phyloP scores from a whole-genome alignment of 148 eudicot genomes.

The Dianthus caryophyllus region DNA sequence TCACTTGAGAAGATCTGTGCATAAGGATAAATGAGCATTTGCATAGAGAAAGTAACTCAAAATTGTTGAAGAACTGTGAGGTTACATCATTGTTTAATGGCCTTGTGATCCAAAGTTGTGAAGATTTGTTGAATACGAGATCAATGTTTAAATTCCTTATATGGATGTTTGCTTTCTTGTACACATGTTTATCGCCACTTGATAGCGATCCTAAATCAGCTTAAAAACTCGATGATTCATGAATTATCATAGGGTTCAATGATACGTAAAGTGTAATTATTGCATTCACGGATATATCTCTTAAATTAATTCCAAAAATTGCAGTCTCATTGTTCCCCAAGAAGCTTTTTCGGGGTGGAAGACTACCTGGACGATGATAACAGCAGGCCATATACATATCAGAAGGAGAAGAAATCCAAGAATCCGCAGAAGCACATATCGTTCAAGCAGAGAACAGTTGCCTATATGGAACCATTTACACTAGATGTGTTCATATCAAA shows the following conservation, averaged over 20 bases:
- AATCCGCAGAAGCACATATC: conserved; percentile 83
- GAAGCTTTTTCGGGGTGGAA: conserved; percentile 98
- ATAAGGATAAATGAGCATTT: too few species aligned
- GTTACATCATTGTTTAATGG: too few species aligned
- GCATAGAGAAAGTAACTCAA: too few species aligned
- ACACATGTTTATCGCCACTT: neutral
- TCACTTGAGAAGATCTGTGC: too few species aligned
- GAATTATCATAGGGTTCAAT: neutral
- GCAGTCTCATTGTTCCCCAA: conserved; percentile 60
- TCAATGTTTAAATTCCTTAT: neutral
- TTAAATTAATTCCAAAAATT: conserved; percentile 17
- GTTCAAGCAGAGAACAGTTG: conserved; percentile 84
- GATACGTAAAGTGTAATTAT: neutral
- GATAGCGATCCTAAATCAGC: neutral
- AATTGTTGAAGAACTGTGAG: too few species aligned
- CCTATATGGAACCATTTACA: conserved; percentile 93
- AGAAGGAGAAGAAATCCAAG: conserved; percentile 84
- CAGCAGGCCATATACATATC: conserved; percentile 87
- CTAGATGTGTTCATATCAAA: conserved; percentile 85
- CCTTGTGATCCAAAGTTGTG: too few species aligned
- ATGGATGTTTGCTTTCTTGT: neutral
- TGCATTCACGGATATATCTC: conserved; percentile 1
- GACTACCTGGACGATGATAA: conserved; percentile 92
- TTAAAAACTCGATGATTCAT: neutral
- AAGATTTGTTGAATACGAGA: neutral